Evolutionary conservation across 1,284 basidiomycete species (phyloP).

Genomic region (Rhodofomes roseus): DNA sequence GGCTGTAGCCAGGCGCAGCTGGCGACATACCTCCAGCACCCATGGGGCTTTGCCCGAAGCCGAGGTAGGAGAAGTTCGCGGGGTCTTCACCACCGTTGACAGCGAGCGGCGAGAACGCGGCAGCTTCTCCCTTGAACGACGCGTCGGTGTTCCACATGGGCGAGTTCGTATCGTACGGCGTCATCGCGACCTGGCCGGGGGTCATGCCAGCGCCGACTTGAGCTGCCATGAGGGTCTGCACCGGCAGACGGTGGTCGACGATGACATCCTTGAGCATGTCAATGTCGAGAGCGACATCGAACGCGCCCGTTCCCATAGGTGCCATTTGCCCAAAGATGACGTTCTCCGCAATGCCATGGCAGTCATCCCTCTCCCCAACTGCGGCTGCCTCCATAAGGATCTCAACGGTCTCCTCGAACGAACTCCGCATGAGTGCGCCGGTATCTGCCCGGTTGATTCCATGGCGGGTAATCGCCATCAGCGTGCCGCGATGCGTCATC

Average conservation of each 20-base stretch:
- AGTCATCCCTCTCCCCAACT: slow-evolving; percentile 97
- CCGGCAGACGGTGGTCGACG: slow-evolving; percentile 91
- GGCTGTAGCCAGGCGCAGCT: slow-evolving; percentile 74
- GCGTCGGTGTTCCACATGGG: slow-evolving; percentile 72
- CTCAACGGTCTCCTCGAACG: slow-evolving; percentile 99
- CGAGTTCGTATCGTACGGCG: slow-evolving; percentile 90
- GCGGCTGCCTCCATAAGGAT: slow-evolving; percentile 99
- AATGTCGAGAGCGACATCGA: slow-evolving; percentile 95
- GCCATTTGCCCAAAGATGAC: slow-evolving; percentile 99
- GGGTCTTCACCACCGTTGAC: slow-evolving; percentile 84
- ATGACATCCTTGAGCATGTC: slow-evolving; percentile 99
- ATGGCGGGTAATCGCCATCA: slow-evolving; percentile 99
- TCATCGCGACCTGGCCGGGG: slow-evolving; percentile 88
- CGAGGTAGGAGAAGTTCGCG: slow-evolving; percentile 67
- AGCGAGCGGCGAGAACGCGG: slow-evolving; percentile 93
- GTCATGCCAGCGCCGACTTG: slow-evolving; percentile 88
- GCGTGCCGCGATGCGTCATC: slow-evolving; percentile 94
- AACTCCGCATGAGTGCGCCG: slow-evolving; percentile 96
- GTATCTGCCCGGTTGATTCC: slow-evolving; percentile 99
- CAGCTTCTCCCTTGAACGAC: slow-evolving; percentile 77
- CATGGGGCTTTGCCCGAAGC: slow-evolving; percentile 81
- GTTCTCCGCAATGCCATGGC: slow-evolving; percentile 97
- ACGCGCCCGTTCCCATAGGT: slow-evolving; percentile 94
- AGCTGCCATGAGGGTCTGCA: slow-evolving; percentile 79
- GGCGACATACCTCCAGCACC: slow-evolving; percentile 80